Evolutionary conservation across 2,329 filamentous ascomycete genomes (phyloP).

Genomic region (Pseudogymnoascus sp.): DNA sequence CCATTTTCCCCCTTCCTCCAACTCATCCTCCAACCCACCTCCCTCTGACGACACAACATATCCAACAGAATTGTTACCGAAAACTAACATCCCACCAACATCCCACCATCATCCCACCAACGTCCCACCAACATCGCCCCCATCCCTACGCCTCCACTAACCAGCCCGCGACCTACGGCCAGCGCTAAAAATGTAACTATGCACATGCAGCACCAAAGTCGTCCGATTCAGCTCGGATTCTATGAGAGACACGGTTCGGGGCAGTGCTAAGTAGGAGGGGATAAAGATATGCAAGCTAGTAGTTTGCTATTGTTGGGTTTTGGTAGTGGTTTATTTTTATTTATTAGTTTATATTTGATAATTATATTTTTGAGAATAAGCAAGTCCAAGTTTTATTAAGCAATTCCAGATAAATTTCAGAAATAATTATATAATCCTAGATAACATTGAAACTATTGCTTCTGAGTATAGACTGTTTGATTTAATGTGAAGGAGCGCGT

Average conservation of each 20-base stretch:
- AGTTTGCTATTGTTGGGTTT: neutral
- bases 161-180: neutral
- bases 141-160: neutral
- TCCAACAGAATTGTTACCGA: too few relatives aligned
- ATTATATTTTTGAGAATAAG: too few relatives aligned
- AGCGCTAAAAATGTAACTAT: neutral
- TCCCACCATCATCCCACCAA: neutral
- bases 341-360: too few relatives aligned
- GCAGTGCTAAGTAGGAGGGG: neutral
- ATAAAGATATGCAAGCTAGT: too few relatives aligned
- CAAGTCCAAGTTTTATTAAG: too few relatives aligned
- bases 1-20: too few relatives aligned
- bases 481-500: neutral
- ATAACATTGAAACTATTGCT: too few relatives aligned
- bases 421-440: too few relatives aligned
- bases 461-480: neutral
- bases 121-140: neutral
- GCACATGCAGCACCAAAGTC: neutral
- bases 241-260: neutral
- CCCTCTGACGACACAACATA: too few relatives aligned
- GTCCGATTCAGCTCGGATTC: neutral
- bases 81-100: neutral
- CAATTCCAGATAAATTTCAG: too few relatives aligned
- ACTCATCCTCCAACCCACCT: neutral
- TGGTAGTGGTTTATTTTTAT: neutral